Evolutionary conservation across 371 early-diverging fungal species (phyloP), one percentile per base, ranked within the genome.

Genomic region (Saksenaea vasiformis): DNA sequence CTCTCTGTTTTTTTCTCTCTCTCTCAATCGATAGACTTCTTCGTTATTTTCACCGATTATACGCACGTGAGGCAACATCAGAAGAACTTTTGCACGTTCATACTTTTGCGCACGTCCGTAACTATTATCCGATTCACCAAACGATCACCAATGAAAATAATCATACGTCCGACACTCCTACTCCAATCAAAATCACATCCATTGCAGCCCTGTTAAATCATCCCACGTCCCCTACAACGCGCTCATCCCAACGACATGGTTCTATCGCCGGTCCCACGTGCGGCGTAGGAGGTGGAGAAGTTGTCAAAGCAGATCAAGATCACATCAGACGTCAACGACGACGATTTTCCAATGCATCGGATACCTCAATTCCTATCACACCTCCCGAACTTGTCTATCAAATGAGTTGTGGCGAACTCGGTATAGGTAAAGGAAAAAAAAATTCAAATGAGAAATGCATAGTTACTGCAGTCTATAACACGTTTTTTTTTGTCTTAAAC

Each of bases 51-150:
- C 65, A 69, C 11, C 77, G 82, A 58, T 60, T 88, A 19, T 80
- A 80, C 31, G 80, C 80, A 55, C 68, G 87, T 17, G 82, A 85
- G 63, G 81, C 81, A 0, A 82, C 85, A 0, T 58, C 77, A 0
- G 69, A 77, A 56, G 88, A 89, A 56, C 65, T 89, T 9, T 38
- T 80, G 38, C 71, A 74, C 4, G 85, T 82, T 1, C 89, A 89
- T 55, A 73, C 80, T 0, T 74, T 72, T 53, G 66, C 74, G 0
- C 87, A 87, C 67, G 80, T 87, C 5, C 72, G 83, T 26, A 87
- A 84, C 55, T 87, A 87, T 67, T 71, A 69, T 35, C 71, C 77
- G 26, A 27, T 67, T 17, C 51, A 73, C 37, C 22, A 54, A 37
- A 13, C 61, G 37, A 35, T 60, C 57, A 56, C 60, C 53, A 41